phyloP scores from a whole-genome alignment of 768 basidiomycete genomes.

The Hemileccinum rubropunctum region DNA sequence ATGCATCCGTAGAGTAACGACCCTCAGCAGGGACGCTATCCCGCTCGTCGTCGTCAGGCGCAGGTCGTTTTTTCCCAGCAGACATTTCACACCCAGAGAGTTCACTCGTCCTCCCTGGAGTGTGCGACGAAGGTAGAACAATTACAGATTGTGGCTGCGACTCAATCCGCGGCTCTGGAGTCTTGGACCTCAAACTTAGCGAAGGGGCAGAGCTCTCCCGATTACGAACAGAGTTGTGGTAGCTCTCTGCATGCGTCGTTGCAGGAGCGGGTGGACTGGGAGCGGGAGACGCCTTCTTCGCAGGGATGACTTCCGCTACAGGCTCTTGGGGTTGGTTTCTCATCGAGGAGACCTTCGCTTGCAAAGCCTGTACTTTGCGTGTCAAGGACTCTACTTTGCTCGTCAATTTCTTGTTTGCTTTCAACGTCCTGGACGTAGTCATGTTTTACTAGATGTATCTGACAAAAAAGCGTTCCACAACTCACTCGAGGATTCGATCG shows the following conservation, averaged over 20 bases:
- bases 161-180: conserved; percentile 50
- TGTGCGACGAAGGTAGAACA: conserved; percentile 38
- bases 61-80: conserved; percentile 66
- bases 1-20: conserved; percentile 44
- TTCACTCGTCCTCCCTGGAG: conserved; percentile 41
- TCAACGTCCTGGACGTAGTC: conserved; percentile 54
- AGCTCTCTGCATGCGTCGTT: neutral
- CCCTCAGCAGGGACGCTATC: conserved; percentile 64
- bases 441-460: conserved; percentile 1
- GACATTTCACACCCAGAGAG: conserved; percentile 37
- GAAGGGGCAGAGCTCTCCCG: conserved; percentile 44
- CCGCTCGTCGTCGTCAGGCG: conserved; percentile 74
- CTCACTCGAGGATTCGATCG: conserved; percentile 73
- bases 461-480: conserved; percentile 1
- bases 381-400: conserved; percentile 68
- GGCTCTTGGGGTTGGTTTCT: conserved; percentile 38
- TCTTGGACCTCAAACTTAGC: conserved; percentile 44
- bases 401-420: conserved; percentile 75
- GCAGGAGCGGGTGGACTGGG: conserved; percentile 16
- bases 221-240: conserved; percentile 8
- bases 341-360: conserved; percentile 58
- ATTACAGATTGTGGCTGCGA: conserved; percentile 15
- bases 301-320: conserved; percentile 9
- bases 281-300: conserved; percentile 4
- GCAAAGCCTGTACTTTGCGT: conserved; percentile 70